Evolutionary conservation across 179 eudicot genomes (phyloP).

Genomic region (Patellifolia procumbens): DNA sequence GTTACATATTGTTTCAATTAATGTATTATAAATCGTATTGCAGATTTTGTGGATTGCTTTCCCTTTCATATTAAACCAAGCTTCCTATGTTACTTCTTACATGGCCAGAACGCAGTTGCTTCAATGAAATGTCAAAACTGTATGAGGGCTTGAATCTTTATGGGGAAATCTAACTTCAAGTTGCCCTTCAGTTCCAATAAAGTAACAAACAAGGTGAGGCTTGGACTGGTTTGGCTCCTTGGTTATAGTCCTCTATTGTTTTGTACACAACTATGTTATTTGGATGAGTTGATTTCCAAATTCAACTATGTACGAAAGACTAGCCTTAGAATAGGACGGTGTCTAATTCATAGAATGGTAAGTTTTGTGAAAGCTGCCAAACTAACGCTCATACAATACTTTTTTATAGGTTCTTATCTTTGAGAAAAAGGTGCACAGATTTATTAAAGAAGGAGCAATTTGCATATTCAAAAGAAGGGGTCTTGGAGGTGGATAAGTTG

Average conservation of each 20-base stretch:
- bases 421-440: conserved; percentile 58
- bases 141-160: conserved; percentile 76
- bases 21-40: too few relatives aligned
- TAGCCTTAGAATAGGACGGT: conserved; percentile 44
- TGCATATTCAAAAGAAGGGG: conserved; percentile 84
- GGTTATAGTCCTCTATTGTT: conserved; percentile 27
- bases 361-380: not conserved
- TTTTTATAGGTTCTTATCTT: conserved; percentile 54
- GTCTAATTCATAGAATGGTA: conserved; percentile 55
- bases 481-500: conserved; percentile 65
- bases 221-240: conserved; percentile 97
- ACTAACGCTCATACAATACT: conserved; percentile 9
- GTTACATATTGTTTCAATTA: not conserved
- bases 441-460: conserved; percentile 58
- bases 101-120: conserved; percentile 69
- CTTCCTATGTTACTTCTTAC: conserved; percentile 3
- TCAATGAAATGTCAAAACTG: conserved; percentile 57
- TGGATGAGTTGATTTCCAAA: not conserved
- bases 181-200: conserved; percentile 75
- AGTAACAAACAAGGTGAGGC: conserved; percentile 96
- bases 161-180: conserved; percentile 82
- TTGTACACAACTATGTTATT: conserved; percentile 5
- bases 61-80: not conserved
- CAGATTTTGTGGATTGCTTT: not conserved
- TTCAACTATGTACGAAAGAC: conserved; percentile 31